Evolutionary conservation across 148 eudicot species (phyloP), one percentile per base, ranked within the genome.

Genomic region (Rhododendron henanense): DNA sequence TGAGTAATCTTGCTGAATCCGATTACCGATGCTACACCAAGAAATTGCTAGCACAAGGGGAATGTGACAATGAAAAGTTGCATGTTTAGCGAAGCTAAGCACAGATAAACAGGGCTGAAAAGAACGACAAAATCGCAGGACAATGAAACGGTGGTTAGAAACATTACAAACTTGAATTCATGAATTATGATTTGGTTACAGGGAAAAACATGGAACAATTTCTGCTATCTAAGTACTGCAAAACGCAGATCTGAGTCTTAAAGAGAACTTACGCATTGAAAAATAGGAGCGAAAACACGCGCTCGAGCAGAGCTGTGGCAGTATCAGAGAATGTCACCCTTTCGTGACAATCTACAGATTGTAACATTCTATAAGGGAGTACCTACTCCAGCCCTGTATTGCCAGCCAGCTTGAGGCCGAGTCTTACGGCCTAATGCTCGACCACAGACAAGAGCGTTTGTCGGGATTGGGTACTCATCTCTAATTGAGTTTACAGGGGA

Each of bases 401-500:
- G 74, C 74, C 33, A 67, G 74, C 15, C 74, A 67, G 74, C 71
- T 47, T n/a, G 76, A 16, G 81, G 65, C n/a, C 51, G 18, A 35
- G 84, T 87, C 45, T 55, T 75, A 39, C 41, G 91, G 25, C 92
- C 94, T 33, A 79, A 76, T 69, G 95, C 95, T 19, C 82, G 90
- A 39, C 95, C 94, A 85, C 95, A 93, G 45, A 86, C 88, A 87
- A 93, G 93, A 51, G 92, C 93, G 61, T 93, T 92, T 74, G 82
- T 91, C 0, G 95, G 95, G 14, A 93, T 91, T 1, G 93, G 95
- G 77, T 89, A 91, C 63, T 93, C 95, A 25, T 92, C 95, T 86
- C 94, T 92, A 88, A 88, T 85, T 9, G 94, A 92, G 71, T 83
- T 86, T 2, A 81, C 90, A 6, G 94, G 91, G 13, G 95, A 88